A percentile compares a stretch with the other conserved stretches of the same genome.
Evolutionary conservation across 257 asterid genomes (phyloP).

Genomic region (Solanum arcanum): DNA sequence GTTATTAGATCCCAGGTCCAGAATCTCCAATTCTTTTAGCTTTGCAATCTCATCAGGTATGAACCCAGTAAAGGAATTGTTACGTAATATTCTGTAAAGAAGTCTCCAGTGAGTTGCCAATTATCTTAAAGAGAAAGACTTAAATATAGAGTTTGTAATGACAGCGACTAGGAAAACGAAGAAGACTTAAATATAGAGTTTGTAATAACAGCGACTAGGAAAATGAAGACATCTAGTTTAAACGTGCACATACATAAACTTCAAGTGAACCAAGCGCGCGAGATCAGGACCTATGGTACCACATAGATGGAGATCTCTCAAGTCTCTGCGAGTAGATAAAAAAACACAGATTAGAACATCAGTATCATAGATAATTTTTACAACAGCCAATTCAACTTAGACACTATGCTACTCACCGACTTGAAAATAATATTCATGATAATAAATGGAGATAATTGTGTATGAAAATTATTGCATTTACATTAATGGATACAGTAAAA

Average conservation of each 20-base stretch:
- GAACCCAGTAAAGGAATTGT: conserved; percentile 73
- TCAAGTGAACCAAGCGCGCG: conserved; percentile 40
- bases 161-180: not conserved
- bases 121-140: not conserved
- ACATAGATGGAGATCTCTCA: conserved; percentile 52
- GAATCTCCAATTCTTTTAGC: conserved; percentile 52
- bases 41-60: conserved; percentile 53
- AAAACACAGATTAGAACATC: not conserved
- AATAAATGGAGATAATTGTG: not conserved
- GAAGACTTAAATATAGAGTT: not conserved
- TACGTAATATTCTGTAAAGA: conserved; percentile 52
- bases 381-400: not conserved
- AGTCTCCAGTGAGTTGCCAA: not conserved
- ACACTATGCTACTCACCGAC: not conserved
- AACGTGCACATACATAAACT: conserved; percentile 43
- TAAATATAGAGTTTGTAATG: not conserved
- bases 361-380: not conserved
- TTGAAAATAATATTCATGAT: not conserved
- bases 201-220: not conserved
- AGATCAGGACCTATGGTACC: conserved; percentile 70
- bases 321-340: conserved; percentile 35
- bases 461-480: not conserved
- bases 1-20: conserved; percentile 76
- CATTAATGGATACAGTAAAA: not conserved
- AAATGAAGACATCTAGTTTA: not conserved